These are phyloP conservation scores for Amanita muscaria DNA, from an alignment of 768 basidiomycete genomes.

Conservation along the genomic window DNA sequence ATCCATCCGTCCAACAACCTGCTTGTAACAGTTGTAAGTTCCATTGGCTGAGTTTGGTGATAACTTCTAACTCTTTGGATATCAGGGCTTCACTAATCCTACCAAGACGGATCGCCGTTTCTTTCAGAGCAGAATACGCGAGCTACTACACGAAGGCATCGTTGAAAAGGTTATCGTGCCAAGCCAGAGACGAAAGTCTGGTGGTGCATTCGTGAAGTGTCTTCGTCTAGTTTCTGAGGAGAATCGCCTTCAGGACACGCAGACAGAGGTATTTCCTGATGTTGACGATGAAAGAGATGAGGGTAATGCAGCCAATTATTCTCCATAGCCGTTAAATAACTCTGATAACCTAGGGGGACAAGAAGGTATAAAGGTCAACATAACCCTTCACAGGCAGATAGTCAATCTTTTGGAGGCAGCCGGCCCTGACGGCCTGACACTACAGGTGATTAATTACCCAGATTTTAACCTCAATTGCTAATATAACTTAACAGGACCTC, in stretches of 20 bases:
- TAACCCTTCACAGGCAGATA: constrained; percentile 74
- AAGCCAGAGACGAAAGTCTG: constrained; percentile 39
- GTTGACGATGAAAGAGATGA: constrained; percentile 30
- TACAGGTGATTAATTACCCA: constrained; percentile 40
- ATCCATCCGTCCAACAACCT: constrained; percentile 72
- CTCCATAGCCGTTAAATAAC: neutral
- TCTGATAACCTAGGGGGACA: constrained; percentile 12
- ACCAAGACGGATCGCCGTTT: constrained; percentile 75
- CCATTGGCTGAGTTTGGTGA: neutral
- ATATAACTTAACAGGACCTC: constrained; percentile 41
- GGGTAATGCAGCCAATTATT: constrained; percentile 5
- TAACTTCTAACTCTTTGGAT: neutral
- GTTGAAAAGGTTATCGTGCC: constrained; percentile 72
- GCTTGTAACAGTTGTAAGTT: constrained; percentile 63
- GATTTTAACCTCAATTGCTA: neutral
- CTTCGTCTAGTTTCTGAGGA: constrained; percentile 53
- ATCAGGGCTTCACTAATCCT: constrained; percentile 67
- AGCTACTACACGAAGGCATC: constrained; percentile 62
- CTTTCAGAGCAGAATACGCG: constrained; percentile 66
- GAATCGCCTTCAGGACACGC: constrained; percentile 1
- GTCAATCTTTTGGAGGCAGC: constrained; percentile 64
- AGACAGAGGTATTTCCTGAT: constrained; percentile 15
- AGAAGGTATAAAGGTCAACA: constrained; percentile 44
- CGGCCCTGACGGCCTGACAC: constrained; percentile 60
- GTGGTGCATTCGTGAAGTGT: constrained; percentile 47